Conservation (phyloP, 1,139 yeast species). For the Sugiyamaella sp. region DNA sequence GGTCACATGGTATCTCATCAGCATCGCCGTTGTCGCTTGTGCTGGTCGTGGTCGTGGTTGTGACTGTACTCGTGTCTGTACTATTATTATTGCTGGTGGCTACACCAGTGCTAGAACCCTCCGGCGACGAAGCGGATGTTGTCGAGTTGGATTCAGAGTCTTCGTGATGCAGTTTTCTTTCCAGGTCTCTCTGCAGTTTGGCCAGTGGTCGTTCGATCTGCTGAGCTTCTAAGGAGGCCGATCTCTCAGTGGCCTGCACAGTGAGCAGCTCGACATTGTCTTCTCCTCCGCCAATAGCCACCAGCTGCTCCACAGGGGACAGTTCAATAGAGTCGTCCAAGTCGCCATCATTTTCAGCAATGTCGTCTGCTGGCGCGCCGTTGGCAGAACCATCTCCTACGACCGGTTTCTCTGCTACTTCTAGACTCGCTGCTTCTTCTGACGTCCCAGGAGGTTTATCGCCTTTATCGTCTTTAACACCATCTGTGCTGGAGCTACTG, state of each 20-base stretch:
- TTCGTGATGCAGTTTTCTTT: slow-evolving; percentile 49
- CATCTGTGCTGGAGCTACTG: no score
- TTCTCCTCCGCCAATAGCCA: slow-evolving; percentile 33
- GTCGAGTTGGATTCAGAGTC: neutral
- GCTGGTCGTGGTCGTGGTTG: slow-evolving; percentile 3
- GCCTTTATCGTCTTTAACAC: neutral
- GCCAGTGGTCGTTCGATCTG: slow-evolving; percentile 81
- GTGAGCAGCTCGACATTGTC: slow-evolving; percentile 35
- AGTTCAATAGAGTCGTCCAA: slow-evolving; percentile 21
- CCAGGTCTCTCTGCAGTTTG: slow-evolving; percentile 74
- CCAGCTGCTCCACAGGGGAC: slow-evolving; percentile 34
- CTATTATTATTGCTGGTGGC: neutral
- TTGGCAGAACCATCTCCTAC: slow-evolving; percentile 12
- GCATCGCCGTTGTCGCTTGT: slow-evolving; percentile 16
- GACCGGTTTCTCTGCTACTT: neutral
- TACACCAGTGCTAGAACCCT: neutral
- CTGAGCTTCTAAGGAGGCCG: slow-evolving; percentile 64
- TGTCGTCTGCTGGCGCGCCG: no score
- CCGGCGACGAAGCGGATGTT: neutral
- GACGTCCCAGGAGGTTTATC: neutral
- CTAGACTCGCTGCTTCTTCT: neutral
- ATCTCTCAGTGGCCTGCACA: slow-evolving; percentile 53
- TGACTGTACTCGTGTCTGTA: neutral
- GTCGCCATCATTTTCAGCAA: slow-evolving; percentile 30
- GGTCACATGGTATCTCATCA: slow-evolving; percentile 31